A percentile compares a stretch with the other conserved stretches of the same genome.
Evolutionary conservation across 2,329 filamentous ascomycete genomes (phyloP).

Genomic region (Trichophyton benhamiae): DNA sequence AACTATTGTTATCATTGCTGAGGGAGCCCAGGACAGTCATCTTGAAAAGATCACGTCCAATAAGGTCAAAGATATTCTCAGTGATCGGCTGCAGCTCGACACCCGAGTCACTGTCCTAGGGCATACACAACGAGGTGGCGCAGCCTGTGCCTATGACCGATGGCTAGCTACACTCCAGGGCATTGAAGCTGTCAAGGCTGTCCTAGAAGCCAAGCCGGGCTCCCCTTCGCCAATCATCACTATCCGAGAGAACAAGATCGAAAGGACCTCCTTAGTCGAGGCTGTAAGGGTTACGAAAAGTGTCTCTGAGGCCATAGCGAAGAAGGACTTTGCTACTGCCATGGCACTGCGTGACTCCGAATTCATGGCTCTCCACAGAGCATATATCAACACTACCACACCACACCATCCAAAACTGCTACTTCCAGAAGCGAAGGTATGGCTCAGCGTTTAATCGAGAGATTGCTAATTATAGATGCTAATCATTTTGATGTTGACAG

Average conservation of each 20-base stretch:
- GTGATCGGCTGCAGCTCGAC: constrained; percentile 67
- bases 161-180: constrained; percentile 88
- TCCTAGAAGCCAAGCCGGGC: constrained; percentile 76
- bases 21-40: constrained; percentile 76
- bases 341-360: constrained; percentile 85
- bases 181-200: constrained; percentile 84
- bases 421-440: constrained; percentile 58
- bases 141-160: constrained; percentile 85
- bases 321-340: constrained; percentile 73
- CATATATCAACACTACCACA: constrained; percentile 82
- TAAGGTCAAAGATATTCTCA: constrained; percentile 80
- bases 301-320: constrained; percentile 68
- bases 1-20: constrained; percentile 95
- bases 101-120: constrained; percentile 90
- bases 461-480: neutral
- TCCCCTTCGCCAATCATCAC: constrained; percentile 90
- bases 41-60: constrained; percentile 71
- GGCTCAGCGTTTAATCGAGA: neutral
- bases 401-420: constrained; percentile 58
- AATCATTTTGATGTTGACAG: constrained; percentile 30
- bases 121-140: constrained; percentile 91
- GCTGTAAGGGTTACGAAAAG: constrained; percentile 78
- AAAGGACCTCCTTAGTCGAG: constrained; percentile 75
- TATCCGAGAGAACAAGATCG: constrained; percentile 96
- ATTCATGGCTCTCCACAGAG: constrained; percentile 82